phyloP scores from a whole-genome alignment of 345 rosid species.

The Iberis pinnata region DNA sequence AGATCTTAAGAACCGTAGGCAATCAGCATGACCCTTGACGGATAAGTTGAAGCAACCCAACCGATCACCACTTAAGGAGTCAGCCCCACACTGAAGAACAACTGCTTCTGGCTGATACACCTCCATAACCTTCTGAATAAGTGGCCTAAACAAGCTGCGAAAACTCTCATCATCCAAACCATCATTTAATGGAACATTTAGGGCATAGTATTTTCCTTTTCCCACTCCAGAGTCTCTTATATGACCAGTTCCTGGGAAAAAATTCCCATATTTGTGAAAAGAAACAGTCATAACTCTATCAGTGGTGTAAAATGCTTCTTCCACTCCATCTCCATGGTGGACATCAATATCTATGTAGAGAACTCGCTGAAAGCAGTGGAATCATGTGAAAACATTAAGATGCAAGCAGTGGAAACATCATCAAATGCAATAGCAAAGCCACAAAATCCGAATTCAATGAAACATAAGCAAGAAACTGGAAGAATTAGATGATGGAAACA shows the following conservation, averaged over 20 bases:
- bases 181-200: constrained; percentile 80
- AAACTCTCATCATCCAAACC: constrained; percentile 82
- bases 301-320: constrained; percentile 95
- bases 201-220: constrained; percentile 65
- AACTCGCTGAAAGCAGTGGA: constrained; percentile 52
- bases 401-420: neutral
- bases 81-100: constrained; percentile 97
- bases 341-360: constrained; percentile 88
- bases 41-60: constrained; percentile 90
- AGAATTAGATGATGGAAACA: no score
- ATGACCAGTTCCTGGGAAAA: constrained; percentile 90
- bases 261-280: constrained; percentile 89
- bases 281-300: constrained; percentile 99
- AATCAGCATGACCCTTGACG: constrained; percentile 92
- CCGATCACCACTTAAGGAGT: constrained; percentile 88
- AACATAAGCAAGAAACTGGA: neutral
- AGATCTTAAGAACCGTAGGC: constrained; percentile 80
- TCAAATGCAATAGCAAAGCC: neutral
- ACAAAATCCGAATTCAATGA: neutral
- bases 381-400: constrained; percentile 3
- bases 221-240: constrained; percentile 63
- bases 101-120: constrained; percentile 92
- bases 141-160: constrained; percentile 64
- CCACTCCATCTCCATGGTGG: constrained; percentile 97
- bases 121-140: constrained; percentile 83